Percentiles rank a stretch among this genome's conserved stretches.
These are phyloP conservation scores for Cladosporium phlei DNA, from an alignment of 2,329 filamentous ascomycete species.

Conservation along the genomic window DNA sequence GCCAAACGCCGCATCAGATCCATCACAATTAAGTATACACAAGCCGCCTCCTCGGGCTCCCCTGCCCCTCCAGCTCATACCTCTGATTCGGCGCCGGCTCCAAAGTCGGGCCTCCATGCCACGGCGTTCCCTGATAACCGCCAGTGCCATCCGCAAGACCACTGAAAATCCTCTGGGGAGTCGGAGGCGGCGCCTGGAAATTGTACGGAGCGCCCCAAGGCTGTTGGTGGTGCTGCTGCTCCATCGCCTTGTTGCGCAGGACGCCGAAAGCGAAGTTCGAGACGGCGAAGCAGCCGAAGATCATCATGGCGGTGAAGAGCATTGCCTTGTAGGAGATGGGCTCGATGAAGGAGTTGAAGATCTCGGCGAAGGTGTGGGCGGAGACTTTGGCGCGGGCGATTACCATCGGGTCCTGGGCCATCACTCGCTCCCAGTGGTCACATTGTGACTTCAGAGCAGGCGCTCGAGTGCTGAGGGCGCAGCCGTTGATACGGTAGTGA, in stretches of 20 bases:
- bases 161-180: slow-evolving; percentile 31
- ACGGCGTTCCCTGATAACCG: slow-evolving; percentile 25
- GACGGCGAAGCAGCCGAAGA: slow-evolving; percentile 51
- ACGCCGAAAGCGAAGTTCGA: slow-evolving; percentile 58
- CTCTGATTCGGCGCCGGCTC: slow-evolving; percentile 31
- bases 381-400: slow-evolving; percentile 76
- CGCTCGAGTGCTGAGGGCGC: slow-evolving; percentile 59
- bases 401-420: slow-evolving; percentile 73
- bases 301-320: slow-evolving; percentile 48
- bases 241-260: slow-evolving; percentile 41
- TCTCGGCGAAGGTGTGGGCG: slow-evolving; percentile 82
- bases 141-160: slow-evolving; percentile 18
- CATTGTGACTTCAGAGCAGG: slow-evolving; percentile 72
- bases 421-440: slow-evolving; percentile 78
- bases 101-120: slow-evolving; percentile 24
- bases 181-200: slow-evolving; percentile 27
- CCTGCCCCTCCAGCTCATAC: slow-evolving; percentile 27
- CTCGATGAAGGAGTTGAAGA: slow-evolving; percentile 90
- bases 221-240: slow-evolving; percentile 22
- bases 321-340: slow-evolving; percentile 82
- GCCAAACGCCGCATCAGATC: no score
- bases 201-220: background rate
- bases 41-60: slow-evolving; percentile 31
- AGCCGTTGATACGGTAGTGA: slow-evolving; percentile 72
- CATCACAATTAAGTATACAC: slow-evolving; percentile 31